phyloP scores from a whole-genome alignment of 768 basidiomycete species.

The Lentinula sp. region DNA sequence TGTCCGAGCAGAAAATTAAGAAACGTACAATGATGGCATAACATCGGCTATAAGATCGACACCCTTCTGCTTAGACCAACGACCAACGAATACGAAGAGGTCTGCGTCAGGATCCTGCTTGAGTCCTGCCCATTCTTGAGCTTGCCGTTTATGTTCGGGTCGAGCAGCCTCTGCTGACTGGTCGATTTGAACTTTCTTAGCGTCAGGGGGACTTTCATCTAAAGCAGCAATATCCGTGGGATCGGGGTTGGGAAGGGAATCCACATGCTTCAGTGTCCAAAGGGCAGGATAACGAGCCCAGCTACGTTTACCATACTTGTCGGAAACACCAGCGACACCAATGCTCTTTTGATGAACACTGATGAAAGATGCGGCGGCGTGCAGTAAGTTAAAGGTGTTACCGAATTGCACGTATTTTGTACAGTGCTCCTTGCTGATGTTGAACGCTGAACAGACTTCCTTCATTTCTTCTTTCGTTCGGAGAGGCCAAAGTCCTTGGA shows the following conservation, averaged over 20 bases:
- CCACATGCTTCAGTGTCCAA: constrained; percentile 94
- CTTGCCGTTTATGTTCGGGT: constrained; percentile 86
- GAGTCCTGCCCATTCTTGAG: constrained; percentile 94
- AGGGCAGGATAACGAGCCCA: constrained; percentile 97
- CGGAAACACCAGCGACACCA: constrained; percentile 96
- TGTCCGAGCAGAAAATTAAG: not conserved
- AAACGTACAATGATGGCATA: constrained; percentile 80
- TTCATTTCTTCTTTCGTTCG: constrained; percentile 99
- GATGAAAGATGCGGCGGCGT: constrained; percentile 91
- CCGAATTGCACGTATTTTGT: constrained; percentile 98
- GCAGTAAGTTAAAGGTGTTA: constrained; percentile 94
- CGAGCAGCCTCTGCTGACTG: constrained; percentile 78
- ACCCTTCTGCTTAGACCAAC: constrained; percentile 98
- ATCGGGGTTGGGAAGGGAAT: constrained; percentile 92
- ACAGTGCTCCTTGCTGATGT: constrained; percentile 94
- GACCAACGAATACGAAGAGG: constrained; percentile 93
- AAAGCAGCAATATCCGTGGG: constrained; percentile 92
- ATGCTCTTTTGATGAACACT: constrained; percentile 89
- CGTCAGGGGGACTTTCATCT: constrained; percentile 68
- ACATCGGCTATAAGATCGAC: constrained; percentile 95
- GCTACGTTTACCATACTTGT: constrained; percentile 95
- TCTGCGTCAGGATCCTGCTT: constrained; percentile 88
- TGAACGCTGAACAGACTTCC: constrained; percentile 97
- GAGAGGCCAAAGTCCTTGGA: constrained; percentile 95
- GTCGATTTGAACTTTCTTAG: constrained; percentile 75